Percentiles rank a stretch among this genome's conserved stretches.
These are phyloP conservation scores for Pichia ethanolica DNA, from an alignment of 805 yeast genomes.

Conservation along the genomic window DNA sequence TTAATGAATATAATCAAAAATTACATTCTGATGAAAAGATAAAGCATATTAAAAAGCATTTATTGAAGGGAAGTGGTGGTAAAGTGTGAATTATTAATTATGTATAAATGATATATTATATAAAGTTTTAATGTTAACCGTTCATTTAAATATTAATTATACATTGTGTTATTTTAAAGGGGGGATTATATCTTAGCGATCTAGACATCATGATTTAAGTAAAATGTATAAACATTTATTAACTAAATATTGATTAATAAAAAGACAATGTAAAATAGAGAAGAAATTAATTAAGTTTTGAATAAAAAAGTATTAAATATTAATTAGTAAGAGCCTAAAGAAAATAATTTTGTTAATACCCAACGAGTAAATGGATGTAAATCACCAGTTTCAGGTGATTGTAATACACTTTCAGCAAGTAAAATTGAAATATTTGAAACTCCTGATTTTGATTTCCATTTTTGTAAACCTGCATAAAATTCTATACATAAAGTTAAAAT, in stretches of 20 bases:
- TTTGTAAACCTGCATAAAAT: slow-evolving; percentile 57
- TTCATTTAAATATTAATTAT: too few relatives aligned
- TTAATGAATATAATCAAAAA: slow-evolving; percentile 8
- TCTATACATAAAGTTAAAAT: slow-evolving; percentile 60
- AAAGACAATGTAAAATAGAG: neutral
- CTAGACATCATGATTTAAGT: neutral
- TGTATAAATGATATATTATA: too few relatives aligned
- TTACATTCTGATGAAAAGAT: slow-evolving; percentile 21
- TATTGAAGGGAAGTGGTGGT: slow-evolving; percentile 10
- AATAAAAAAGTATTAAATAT: neutral
- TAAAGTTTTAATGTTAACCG: too few relatives aligned
- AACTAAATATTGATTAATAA: neutral
- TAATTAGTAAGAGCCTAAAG: slow-evolving; percentile 14
- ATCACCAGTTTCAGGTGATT: slow-evolving; percentile 11
- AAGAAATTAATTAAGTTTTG: neutral
- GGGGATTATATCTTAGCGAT: too few relatives aligned
- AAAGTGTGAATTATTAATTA: neutral
- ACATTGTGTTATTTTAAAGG: too few relatives aligned
- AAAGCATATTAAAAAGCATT: slow-evolving; percentile 19
- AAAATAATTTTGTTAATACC: slow-evolving; percentile 19
- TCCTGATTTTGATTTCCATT: slow-evolving; percentile 19
- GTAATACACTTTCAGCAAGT: slow-evolving; percentile 5
- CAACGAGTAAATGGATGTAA: slow-evolving; percentile 23
- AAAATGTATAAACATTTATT: neutral
- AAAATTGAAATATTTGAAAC: slow-evolving; percentile 8